Base-by-base conservation (phyloP, 495 filamentous ascomycete species). In the Penicillium longicatenatum region DNA sequence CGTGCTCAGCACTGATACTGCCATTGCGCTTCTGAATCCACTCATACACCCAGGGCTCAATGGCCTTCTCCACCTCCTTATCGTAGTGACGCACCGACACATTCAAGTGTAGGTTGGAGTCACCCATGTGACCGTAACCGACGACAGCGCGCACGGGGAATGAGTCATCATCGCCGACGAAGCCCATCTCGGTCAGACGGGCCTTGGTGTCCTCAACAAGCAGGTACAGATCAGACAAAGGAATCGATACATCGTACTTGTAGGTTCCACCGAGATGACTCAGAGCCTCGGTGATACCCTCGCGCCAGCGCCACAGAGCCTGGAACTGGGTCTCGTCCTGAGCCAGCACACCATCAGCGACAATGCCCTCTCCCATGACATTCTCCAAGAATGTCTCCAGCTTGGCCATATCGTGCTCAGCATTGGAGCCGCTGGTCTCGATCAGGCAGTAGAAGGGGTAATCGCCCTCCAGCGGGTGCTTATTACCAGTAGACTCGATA, bases 111-210 rank as follows among this genome's bases (percentile, higher is more conserved):
- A 98, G 71, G 70, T 98, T 98, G 4, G 89, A 85, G 70, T 98
- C 94, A 30, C 94, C 94, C 90, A 98, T 97, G 72, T 98, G 94
- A 11, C 94, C 94, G 66, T 95, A 98, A 4, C 94, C 94, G n/a
- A 95, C 86, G 19, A 96, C 93, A 43, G 86, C 89, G 1, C 94
- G 84, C 5, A 96, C 91, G 4, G 93, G 91, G 69, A 86, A 78
- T 45, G 87, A 85, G 44, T 92, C 89, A 39, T 83, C 83, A 22
- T 91, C 88, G 31, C 91, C 88, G 16, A 96, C 80, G 6, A 98
- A 81, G 1, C 92, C 93, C 19, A 84, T 84, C 26, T 84, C 77
- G 3, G 81, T 82, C 26, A 98, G 77, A 11, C 87, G 84, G 50
- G 83, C 84, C 55, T 84, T 80, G 35, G 86, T 87, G 61, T 96